A percentile compares a stretch with the other conserved stretches of the same genome.
phyloP scores from a whole-genome alignment of 345 rosid genomes.

The Microcos paniculata region DNA sequence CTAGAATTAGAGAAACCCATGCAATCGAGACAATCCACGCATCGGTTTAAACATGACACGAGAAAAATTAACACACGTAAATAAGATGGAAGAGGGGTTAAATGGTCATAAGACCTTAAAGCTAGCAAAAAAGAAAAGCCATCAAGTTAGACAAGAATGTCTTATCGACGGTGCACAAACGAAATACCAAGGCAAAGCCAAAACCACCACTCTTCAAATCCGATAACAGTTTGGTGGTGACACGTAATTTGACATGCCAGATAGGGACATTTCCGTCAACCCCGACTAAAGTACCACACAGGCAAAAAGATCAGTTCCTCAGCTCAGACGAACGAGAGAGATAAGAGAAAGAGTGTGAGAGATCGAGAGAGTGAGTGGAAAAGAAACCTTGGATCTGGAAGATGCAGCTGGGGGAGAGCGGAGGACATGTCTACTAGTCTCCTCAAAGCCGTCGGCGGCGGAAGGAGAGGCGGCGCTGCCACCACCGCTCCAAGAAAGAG shows the following conservation, averaged over 20 bases:
- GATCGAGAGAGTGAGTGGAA: constrained; percentile 9
- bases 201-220: neutral
- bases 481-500: constrained; percentile 73
- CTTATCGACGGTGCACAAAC: constrained; percentile 20
- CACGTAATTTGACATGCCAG: neutral
- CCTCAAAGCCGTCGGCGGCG: constrained; percentile 59
- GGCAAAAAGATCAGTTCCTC: constrained; percentile 18
- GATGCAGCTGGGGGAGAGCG: constrained; percentile 42
- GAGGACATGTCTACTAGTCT: constrained; percentile 44
- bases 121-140: neutral
- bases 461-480: constrained; percentile 58
- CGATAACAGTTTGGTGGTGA: neutral
- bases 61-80: neutral
- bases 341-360: neutral
- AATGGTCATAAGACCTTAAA: neutral
- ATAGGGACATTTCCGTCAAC: constrained; percentile 18
- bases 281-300: neutral
- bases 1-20: neutral
- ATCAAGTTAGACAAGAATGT: constrained; percentile 13
- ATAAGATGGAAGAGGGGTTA: constrained; percentile 7
- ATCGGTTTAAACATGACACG: constrained; percentile 3
- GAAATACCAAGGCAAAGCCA: neutral
- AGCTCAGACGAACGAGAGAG: neutral
- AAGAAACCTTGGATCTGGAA: constrained; percentile 72
- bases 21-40: neutral